phyloP scores from a whole-genome alignment of 148 eudicot genomes.

The Oxyria digyna region DNA sequence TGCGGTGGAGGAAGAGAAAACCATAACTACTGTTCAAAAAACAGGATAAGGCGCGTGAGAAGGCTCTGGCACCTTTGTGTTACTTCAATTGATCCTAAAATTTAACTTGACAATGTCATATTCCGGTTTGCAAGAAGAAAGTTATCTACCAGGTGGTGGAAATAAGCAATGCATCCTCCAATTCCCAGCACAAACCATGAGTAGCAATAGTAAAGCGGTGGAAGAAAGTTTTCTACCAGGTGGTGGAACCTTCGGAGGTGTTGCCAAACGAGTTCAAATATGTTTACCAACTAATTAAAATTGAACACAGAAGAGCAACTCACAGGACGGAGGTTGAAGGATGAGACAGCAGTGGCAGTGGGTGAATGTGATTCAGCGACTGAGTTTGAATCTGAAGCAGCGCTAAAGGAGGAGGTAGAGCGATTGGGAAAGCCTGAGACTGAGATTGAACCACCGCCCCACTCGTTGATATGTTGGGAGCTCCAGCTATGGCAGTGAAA shows the following conservation, averaged over 20 bases:
- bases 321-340: constrained; percentile 39
- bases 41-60: neutral
- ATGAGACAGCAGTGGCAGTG: constrained; percentile 18
- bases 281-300: neutral
- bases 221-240: no score
- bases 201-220: no score
- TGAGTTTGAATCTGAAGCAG: constrained; percentile 13
- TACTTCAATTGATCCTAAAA: neutral
- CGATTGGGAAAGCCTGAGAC: constrained; percentile 8
- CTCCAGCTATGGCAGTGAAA: constrained; percentile 26
- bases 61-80: neutral
- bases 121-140: neutral
- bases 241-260: no score
- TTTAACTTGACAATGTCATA: neutral
- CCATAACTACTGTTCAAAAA: neutral
- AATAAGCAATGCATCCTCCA: neutral
- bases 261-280: neutral
- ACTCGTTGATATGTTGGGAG: constrained; percentile 9
- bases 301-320: constrained; percentile 11
- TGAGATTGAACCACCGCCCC: constrained; percentile 12
- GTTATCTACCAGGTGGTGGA: neutral
- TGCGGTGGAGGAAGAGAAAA: neutral
- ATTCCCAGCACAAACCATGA: neutral
- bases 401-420: constrained; percentile 10
- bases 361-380: constrained; percentile 12